Conservation (phyloP, 78 protist species). For the Anaeramoeba flamelloides region DNA sequence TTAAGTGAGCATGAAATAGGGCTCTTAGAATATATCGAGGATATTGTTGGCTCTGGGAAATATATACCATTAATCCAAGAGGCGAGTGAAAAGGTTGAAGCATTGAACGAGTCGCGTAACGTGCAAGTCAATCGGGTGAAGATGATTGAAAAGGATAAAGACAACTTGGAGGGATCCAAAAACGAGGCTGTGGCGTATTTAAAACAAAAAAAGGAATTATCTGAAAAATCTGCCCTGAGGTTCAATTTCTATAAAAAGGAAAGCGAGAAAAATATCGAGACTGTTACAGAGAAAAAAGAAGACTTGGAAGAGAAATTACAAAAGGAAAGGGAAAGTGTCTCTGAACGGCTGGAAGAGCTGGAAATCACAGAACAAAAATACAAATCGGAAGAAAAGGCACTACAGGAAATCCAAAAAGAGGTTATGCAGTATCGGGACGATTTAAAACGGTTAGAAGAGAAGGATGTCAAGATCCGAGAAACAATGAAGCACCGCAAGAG, state of each 20-base stretch:
- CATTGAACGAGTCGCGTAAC: constrained; percentile 45
- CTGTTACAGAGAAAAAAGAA: not conserved
- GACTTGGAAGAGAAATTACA: constrained; percentile 1
- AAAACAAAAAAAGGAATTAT: constrained; percentile 22
- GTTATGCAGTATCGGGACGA: not conserved
- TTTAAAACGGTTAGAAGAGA: not conserved
- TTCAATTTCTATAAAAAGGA: not conserved
- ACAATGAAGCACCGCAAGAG: not conserved
- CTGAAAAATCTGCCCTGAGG: not conserved
- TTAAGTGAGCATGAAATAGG: constrained; percentile 65
- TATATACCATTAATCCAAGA: constrained; percentile 48
- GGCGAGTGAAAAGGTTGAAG: constrained; percentile 32
- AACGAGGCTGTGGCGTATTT: constrained; percentile 70
- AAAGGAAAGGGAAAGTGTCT: not conserved
- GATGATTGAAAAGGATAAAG: constrained; percentile 33
- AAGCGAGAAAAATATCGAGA: not conserved
- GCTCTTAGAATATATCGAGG: constrained; percentile 95
- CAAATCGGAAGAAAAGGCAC: not conserved
- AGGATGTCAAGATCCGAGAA: not conserved
- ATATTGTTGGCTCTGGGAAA: constrained; percentile 77
- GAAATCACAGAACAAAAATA: not conserved
- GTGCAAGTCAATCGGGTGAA: constrained; percentile 33
- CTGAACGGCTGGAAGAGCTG: not conserved
- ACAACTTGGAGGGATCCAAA: constrained; percentile 39
- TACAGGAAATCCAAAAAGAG: not conserved